Evolutionary conservation across 2,329 filamentous ascomycete genomes (phyloP).

Genomic region (Fusarium staphyleae): DNA sequence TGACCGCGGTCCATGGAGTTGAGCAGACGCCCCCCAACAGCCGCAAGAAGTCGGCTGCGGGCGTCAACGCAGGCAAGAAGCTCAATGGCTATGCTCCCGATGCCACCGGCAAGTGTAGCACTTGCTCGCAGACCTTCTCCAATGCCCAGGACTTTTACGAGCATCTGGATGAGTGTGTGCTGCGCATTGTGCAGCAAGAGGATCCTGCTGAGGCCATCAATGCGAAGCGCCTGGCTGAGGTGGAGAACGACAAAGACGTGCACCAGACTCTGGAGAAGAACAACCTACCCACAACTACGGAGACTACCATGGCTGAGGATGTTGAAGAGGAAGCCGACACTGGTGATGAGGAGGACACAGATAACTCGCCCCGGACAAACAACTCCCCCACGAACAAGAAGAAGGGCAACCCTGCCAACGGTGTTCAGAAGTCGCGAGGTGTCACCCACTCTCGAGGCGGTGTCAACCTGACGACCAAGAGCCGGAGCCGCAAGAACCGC

Average conservation of each 20-base stretch:
- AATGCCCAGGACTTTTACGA: conserved; percentile 99
- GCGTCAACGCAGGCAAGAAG: conserved; percentile 63
- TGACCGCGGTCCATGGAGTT: conserved; percentile 89
- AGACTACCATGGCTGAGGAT: conserved; percentile 50
- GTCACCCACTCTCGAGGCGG: conserved; percentile 81
- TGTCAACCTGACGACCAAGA: conserved; percentile 63
- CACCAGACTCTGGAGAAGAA: conserved; percentile 70
- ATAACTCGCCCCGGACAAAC: conserved; percentile 56
- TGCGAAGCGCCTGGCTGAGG: conserved; percentile 69
- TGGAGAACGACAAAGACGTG: conserved; percentile 69
- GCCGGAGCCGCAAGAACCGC: conserved; percentile 82
- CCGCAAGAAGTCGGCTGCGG: conserved; percentile 69
- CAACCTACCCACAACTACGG: conserved; percentile 58
- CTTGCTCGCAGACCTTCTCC: conserved; percentile 87
- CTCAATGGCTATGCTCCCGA: conserved; percentile 75
- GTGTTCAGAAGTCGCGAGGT: conserved; percentile 72
- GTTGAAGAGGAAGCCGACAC: conserved; percentile 63
- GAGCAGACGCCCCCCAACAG: conserved; percentile 94
- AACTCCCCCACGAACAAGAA: conserved; percentile 55
- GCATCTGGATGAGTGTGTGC: conserved; percentile 82
- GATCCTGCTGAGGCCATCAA: conserved; percentile 74
- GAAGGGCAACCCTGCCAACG: conserved; percentile 63
- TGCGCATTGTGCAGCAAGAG: conserved; percentile 75
- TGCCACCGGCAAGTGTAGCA: conserved; percentile 93
- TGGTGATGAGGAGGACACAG: conserved; percentile 60